Evolutionary conservation across 768 basidiomycete genomes (phyloP).

Genomic region (Candolleomyces eurysporus): DNA sequence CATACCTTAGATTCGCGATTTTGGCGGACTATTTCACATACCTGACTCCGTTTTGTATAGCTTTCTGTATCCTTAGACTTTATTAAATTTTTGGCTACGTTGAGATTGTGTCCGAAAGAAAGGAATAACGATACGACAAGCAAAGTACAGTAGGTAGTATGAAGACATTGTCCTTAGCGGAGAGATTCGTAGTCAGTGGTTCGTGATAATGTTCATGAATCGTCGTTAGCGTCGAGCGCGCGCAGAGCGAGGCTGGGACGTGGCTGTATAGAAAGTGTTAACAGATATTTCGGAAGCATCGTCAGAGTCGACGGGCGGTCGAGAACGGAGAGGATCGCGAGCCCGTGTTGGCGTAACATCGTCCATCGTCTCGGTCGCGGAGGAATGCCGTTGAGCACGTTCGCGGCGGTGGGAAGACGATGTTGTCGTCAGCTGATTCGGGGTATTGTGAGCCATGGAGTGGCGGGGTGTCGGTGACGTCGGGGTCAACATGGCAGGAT

Average conservation of each 20-base stretch:
- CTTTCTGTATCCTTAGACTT: too few species aligned
- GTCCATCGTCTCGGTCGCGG: too few species aligned
- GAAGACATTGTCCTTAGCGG: too few species aligned
- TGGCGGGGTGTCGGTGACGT: too few species aligned
- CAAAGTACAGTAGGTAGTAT: background rate
- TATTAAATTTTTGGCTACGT: too few species aligned
- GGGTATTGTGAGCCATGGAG: too few species aligned
- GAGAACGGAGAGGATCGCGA: background rate
- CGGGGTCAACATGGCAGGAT: too few species aligned
- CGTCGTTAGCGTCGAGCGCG: background rate
- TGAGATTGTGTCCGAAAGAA: background rate
- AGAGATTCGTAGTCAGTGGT: background rate
- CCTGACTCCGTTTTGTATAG: too few species aligned
- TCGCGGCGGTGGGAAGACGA: background rate
- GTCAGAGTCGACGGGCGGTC: background rate
- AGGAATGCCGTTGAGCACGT: background rate
- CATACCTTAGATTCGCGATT: background rate
- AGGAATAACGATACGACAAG: background rate
- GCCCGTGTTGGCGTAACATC: background rate
- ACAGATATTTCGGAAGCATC: slow-evolving; percentile 5
- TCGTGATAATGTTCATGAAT: background rate
- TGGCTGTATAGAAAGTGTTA: slow-evolving; percentile 10
- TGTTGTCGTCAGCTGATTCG: too few species aligned
- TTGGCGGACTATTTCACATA: background rate
- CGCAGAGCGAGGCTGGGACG: slow-evolving; percentile 5